Evolutionary conservation across 1,284 basidiomycete species (phyloP), one percentile per base, ranked within the genome.

Genomic region (Trichosporon coremiiforme): DNA sequence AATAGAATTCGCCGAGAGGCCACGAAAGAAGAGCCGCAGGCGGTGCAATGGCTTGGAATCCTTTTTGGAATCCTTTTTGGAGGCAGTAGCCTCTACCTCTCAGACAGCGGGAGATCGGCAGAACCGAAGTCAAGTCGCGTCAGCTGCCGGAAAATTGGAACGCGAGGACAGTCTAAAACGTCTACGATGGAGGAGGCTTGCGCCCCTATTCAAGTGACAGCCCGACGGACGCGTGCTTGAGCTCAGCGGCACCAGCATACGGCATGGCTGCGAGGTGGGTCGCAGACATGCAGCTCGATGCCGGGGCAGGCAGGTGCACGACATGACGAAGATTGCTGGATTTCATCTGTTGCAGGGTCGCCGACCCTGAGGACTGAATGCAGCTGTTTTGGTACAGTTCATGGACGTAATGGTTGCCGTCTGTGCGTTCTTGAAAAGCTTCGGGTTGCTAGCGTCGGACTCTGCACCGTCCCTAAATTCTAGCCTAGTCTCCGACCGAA

Each of bases 71-170:
- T n/a, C n/a, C n/a, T n/a, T n/a, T n/a, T 33, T n/a, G n/a, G 33
- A 33, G 8, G 4, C 33, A 33, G 33, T 8, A n/a, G 41, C 41
- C 17, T 2, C 17, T 15, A 1, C 15, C 15, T 45, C 41, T 10
- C 41, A 45, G 47, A 53, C 20, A 53, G 8, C 47, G 47, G 47
- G 20, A 53, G 47, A 53, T 53, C 47, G 47, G 47, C 47, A 22
- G 47, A 20, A 53, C 47, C 47, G 20, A 22, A 53, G 17, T n/a
- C 41, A 4, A 45, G 41, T 45, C 41, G 41, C 41, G 41, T 45
- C 41, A 17, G 41, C 41, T 17, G 41, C 17, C 3, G 17, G 22
- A 20, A 20, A 22, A 4, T 22, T 53, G 47, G 47, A 53, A 53
- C 47, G 47, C 47, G 47, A 53, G 20, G 47, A 53, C 7, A 12